phyloP scores from a whole-genome alignment of 2,329 filamentous ascomycete genomes.

The Akanthomyces uredinophilus region DNA sequence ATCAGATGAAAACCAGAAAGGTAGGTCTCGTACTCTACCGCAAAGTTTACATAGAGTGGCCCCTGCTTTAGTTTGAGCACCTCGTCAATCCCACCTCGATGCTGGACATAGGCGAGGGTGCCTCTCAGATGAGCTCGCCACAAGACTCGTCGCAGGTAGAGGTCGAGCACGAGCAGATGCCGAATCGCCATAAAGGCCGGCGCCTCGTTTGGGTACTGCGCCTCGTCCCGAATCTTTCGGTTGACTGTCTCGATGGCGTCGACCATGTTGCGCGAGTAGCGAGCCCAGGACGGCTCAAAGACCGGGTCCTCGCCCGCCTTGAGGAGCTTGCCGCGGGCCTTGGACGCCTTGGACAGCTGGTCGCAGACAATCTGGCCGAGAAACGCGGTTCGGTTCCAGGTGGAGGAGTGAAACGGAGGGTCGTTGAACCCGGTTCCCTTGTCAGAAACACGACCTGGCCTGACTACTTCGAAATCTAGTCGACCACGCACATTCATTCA shows the following conservation, averaged over 20 bases:
- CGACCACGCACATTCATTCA: not conserved
- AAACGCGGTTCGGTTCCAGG: not conserved
- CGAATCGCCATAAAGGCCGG: not conserved
- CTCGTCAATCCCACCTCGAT: not conserved
- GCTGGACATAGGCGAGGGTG: not conserved
- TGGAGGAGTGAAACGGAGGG: not conserved
- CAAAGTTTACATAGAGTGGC: not conserved
- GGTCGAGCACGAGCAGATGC: not conserved
- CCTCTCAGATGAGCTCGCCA: not conserved
- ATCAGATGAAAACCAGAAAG: no score
- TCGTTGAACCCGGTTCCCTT: not conserved
- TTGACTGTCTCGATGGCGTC: not conserved
- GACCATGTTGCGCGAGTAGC: not conserved
- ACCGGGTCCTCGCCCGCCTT: not conserved
- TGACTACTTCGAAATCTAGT: not conserved
- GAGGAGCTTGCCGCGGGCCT: not conserved
- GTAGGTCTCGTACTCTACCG: not conserved
- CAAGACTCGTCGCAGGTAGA: not conserved
- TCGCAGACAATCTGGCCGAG: constrained; percentile 3
- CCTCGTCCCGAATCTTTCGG: not conserved
- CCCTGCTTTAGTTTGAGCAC: not conserved
- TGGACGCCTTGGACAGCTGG: constrained; percentile 4
- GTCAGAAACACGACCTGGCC: not conserved
- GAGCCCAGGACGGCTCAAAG: not conserved
- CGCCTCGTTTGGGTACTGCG: not conserved